Base-by-base conservation (phyloP, 148 eudicot species). In the Silene conica region DNA sequence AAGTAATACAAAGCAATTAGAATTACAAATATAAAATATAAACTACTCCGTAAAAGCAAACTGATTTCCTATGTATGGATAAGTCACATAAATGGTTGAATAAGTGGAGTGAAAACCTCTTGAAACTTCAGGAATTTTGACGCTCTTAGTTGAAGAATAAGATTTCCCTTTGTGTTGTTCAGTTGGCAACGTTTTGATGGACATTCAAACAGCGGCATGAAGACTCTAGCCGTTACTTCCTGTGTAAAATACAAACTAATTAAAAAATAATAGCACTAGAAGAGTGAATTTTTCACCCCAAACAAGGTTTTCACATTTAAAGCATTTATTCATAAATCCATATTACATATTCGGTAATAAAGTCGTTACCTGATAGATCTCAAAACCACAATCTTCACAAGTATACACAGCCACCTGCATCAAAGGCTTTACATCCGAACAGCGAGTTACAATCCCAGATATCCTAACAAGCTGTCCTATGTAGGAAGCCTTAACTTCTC, bases 341-440 rank as follows among this genome's bases (percentile, higher is more conserved):
- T 55, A 34, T 34, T 14, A 41, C 31, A 31, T 45, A 74, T 18
- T 31, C 52, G 41, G 52, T 25, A 41, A 34, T 15, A 26, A 54
- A 41, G 19, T 38, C 28, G 0, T 66, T n/a, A 96, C 99, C 99
- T 96, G 97, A 74, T 96, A 96, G 74, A 96, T 96, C 79, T 96
- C 99, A 69, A 92, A 92, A 63, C 99, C 99, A 76, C 99, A 96
- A 75, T 92, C 96, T 79, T 96, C 99, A 74, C 99, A 96, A 54
- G 97, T 92, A 67, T 96, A 96, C 65, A 96, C 99, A 66, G 97
- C 96, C 21, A 96, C 99, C 82, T 96, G 91, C 97, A 96, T 96
- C 79, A 96, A 77, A 31, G 99, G 99, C 80, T 96, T 96, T 57
- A 96, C 99, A 82, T 96, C 99, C 26, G 99, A 90, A 80, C 99